phyloP scores from a whole-genome alignment of 139 green algal genomes.

The Ulvella scutata region DNA sequence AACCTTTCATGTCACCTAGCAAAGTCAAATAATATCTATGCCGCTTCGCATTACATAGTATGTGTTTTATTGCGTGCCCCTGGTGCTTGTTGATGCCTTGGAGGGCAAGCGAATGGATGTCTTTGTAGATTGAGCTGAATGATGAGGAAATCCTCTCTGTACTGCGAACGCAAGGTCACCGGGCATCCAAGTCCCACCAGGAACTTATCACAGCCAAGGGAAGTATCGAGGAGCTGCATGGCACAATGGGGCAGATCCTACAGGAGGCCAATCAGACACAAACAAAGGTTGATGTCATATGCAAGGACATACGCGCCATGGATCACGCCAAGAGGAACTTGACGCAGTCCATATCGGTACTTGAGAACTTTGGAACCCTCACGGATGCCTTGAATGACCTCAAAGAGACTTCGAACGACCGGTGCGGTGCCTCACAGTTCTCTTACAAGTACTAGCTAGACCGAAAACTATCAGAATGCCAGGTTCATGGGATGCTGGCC shows the following conservation, averaged over 20 bases:
- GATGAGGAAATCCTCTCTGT: background rate
- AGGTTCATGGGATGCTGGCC: no score
- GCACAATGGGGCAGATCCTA: background rate
- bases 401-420: background rate
- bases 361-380: background rate
- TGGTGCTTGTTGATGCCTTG: no score
- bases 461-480: no score
- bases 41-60: no score
- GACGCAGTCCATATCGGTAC: background rate
- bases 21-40: no score
- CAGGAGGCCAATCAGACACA: background rate
- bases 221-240: background rate
- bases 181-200: background rate
- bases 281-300: background rate
- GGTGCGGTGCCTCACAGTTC: background rate
- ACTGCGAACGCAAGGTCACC: background rate
- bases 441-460: no score
- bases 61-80: no score
- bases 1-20: no score
- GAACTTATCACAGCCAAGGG: background rate
- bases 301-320: background rate
- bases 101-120: no score
- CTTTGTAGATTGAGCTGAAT: background rate
- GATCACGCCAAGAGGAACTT: background rate
- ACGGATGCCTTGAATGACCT: background rate